Base-by-base conservation (phyloP, 768 basidiomycete species). In the Termitomyces heimii region DNA sequence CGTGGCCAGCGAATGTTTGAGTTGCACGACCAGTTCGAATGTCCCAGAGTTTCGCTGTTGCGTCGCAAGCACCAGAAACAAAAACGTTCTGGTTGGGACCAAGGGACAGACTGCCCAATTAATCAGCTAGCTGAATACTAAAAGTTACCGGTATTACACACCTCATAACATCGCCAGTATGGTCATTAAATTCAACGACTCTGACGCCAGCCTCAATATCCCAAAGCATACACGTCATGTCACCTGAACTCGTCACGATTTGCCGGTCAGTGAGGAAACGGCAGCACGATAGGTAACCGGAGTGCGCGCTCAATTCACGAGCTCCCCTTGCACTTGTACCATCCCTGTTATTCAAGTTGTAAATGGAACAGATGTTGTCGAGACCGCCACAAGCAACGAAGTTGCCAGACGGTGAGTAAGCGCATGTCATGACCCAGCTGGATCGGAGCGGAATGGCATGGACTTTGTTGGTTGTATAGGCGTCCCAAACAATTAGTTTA, bases 171-270 rank as follows among this genome's bases (percentile, higher is more conserved):
- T 99, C 96, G 43, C 97, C 96, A 16, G 97, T 98, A 70, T 99
- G 96, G 73, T 99, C 96, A 68, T 92, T 97, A 73, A 99, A 99
- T 75, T 98, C 97, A 65, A 96, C 90, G n/a, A 95, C 90, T 60
- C 96, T 79, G 1, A 96, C 94, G 62, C 96, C 97, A 26, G 94
- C 93, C 73, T 99, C 96, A 59, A 99, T 93, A 73, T 99, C 96
- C 96, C 97, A 99, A 29, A 98, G 82, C 95, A 99, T 98, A 72
- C 96, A 99, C 32, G 96, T 97, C 96, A 99, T 99, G 71, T 99
- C 96, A 54, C 96, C 96, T 34, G 95, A 98, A 65, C 85, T 88
- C 35, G 96, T 99, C 61, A 99, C 89, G 66, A 99, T 99, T 79
- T 99, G 96, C 53, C 96, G 83, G 75, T 99, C 96, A 67, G 94